phyloP scores from a whole-genome alignment of 148 eudicot genomes.

The Euryodendron excelsum region DNA sequence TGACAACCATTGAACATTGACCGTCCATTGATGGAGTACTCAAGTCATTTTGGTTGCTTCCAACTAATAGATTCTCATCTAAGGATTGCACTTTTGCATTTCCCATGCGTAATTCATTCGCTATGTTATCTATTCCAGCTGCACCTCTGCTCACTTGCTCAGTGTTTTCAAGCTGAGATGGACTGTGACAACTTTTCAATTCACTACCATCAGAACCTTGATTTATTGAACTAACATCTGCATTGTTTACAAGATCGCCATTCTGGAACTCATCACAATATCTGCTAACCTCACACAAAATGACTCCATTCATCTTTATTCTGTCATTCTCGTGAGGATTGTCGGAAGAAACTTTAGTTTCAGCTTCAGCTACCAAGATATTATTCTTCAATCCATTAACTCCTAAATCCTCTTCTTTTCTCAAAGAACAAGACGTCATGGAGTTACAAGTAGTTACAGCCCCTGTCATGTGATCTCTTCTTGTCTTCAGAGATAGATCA shows the following conservation, averaged over 20 bases:
- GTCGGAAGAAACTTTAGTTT: not conserved
- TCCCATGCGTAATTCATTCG: not conserved
- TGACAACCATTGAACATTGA: not conserved
- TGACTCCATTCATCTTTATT: not conserved
- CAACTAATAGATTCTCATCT: constrained; percentile 6
- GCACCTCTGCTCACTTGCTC: not conserved
- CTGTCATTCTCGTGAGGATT: constrained; percentile 1
- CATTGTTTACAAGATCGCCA: not conserved
- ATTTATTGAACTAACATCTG: not conserved
- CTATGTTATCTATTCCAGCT: not conserved
- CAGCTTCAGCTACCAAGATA: constrained; percentile 8
- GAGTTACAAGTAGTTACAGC: not conserved
- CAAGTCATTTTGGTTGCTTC: not conserved
- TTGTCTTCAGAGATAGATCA: not conserved
- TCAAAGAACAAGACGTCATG: not conserved
- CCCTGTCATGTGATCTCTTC: not conserved
- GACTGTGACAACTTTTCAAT: not conserved
- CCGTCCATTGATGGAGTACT: constrained; percentile 5
- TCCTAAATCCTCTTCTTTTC: constrained; percentile 10
- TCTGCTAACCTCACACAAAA: constrained; percentile 5
- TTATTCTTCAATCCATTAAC: not conserved
- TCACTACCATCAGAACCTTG: constrained; percentile 1
- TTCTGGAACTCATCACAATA: not conserved
- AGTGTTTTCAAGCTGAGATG: not conserved
- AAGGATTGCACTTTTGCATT: constrained; percentile 7